Evolutionary conservation across 2,329 filamentous ascomycete genomes (phyloP), one percentile per base, ranked within the genome.

Genomic region (Rhytidhysteron rufulum): DNA sequence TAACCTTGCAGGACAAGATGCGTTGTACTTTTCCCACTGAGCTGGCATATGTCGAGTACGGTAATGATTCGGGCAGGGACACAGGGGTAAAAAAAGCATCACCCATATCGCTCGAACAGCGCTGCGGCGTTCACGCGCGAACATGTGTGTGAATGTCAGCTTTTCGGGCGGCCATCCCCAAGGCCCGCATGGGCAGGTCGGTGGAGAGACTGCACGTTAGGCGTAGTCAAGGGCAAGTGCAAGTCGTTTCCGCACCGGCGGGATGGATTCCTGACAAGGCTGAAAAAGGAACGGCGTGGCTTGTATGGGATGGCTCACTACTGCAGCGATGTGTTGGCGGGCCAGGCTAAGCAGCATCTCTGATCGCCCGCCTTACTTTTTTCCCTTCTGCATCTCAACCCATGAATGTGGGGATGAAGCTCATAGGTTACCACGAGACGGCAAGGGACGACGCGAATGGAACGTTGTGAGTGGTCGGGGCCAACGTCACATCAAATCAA

Each of bases 301-400:
- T 50, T 46, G 46, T 27, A 48, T 50, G 51, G 51, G n/a, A n/a
- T n/a, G n/a, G n/a, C n/a, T n/a, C n/a, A n/a, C 45, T 50, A 45
- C 58, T 64, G 62, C 60, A 57, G 45, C 33, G 57, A 63, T 66
- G 61, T 54, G 62, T 50, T 66, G 62, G 58, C 61, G 45, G 38
- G n/a, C 50, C 45, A 45, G 25, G 25, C 31, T 22, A 8, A 13
- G n/a, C n/a, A n/a, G n/a, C n/a, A n/a, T n/a, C 16, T 13, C 9
- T 15, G 53, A 60, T 55, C 47, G 50, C 46, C 52, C 47, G 46
- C 49, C 44, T 46, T n/a, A 25, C 34, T 49, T 45, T 50, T 27
- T 7, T 13, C 13, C 5, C 16, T 35, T 19, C 9, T 27, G 20
- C 34, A 35, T 43, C 41, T 53, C n/a, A n/a, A n/a, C 47, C 62